Percentiles rank a stretch among this genome's conserved stretches.
These are phyloP conservation scores for Backusella tuberculispora DNA, from an alignment of 192 early-diverging fungal genomes.

Conservation along the genomic window DNA sequence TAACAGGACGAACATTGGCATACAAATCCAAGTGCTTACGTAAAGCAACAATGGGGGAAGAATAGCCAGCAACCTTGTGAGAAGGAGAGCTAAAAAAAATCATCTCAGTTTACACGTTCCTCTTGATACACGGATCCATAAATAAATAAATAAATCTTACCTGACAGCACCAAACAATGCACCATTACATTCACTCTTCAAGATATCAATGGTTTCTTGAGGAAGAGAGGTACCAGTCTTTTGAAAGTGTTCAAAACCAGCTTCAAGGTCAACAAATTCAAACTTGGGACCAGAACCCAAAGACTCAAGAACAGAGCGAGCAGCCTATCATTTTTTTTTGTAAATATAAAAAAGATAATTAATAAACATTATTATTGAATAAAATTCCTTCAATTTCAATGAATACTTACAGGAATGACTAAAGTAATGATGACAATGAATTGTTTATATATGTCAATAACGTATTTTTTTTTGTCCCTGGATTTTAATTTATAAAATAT, in stretches of 20 bases:
- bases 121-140: not conserved
- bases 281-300: constrained; percentile 67
- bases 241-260: constrained; percentile 96
- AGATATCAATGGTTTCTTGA: constrained; percentile 76
- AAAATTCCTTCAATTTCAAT: too few species aligned
- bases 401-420: constrained; percentile 36
- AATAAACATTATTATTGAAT: not conserved
- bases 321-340: constrained; percentile 59
- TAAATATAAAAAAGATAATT: not conserved
- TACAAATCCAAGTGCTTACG: constrained; percentile 96
- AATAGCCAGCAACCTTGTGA: constrained; percentile 97
- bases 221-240: constrained; percentile 93
- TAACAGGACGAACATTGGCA: constrained; percentile 95
- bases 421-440: not conserved
- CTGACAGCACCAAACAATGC: constrained; percentile 97
- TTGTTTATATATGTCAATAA: not conserved
- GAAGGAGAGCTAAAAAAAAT: constrained; percentile 78
- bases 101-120: not conserved
- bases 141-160: constrained; percentile 43
- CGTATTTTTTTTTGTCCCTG: not conserved
- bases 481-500: not conserved
- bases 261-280: constrained; percentile 84
- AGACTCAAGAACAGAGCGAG: constrained; percentile 85
- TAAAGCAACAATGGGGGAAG: constrained; percentile 96
- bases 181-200: constrained; percentile 86